Percentiles rank a stretch among this genome's conserved stretches.
Evolutionary conservation across 345 rosid species (phyloP).

Genomic region (Moricandia moricandioides): DNA sequence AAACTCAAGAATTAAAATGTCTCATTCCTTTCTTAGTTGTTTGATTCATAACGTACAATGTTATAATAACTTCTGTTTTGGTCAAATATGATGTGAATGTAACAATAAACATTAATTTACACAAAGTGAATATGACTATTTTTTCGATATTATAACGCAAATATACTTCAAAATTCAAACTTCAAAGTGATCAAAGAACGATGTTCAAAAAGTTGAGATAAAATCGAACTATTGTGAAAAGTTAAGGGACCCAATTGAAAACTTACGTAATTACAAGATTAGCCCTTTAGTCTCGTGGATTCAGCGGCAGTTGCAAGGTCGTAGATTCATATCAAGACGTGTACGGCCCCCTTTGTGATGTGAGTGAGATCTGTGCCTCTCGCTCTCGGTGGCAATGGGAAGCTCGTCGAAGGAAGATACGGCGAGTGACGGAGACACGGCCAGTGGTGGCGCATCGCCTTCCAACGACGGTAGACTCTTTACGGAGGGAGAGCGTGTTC

Average conservation of each 20-base stretch:
- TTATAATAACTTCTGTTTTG: not conserved
- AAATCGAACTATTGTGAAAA: not conserved
- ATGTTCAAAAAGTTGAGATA: not conserved
- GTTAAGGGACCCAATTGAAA: not conserved
- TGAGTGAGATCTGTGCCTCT: not conserved
- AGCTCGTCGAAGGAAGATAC: slow-evolving; percentile 79
- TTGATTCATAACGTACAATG: not conserved
- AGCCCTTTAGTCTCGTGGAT: not conserved
- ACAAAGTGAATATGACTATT: not conserved
- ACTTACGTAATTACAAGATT: not conserved
- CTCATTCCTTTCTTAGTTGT: not conserved
- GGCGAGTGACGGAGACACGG: slow-evolving; percentile 69
- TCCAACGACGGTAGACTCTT: slow-evolving; percentile 53
- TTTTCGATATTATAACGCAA: not conserved
- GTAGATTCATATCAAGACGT: not conserved
- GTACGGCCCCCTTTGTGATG: not conserved
- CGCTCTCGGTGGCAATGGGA: slow-evolving; percentile 51
- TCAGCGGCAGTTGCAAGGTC: not conserved
- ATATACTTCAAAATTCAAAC: not conserved
- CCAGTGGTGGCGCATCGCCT: slow-evolving; percentile 75
- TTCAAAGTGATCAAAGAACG: not conserved
- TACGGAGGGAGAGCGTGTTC: slow-evolving; percentile 89
- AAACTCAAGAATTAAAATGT: not conserved
- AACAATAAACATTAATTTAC: not conserved
- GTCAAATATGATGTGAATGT: not conserved